Evolutionary conservation across 371 early-diverging fungal genomes (phyloP).

Genomic region (Mortierella sp.): DNA sequence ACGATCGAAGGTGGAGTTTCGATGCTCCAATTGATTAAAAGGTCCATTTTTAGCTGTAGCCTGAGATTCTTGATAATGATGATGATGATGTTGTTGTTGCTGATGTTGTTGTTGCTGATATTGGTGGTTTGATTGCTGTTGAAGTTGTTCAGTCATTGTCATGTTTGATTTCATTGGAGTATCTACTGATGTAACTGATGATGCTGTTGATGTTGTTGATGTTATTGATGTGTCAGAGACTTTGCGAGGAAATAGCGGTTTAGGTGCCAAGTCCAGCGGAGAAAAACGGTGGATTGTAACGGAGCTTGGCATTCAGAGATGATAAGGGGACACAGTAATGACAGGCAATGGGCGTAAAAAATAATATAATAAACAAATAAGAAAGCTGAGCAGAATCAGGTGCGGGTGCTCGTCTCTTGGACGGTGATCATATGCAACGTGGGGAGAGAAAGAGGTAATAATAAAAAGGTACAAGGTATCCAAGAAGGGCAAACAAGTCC

Average conservation of each 20-base stretch:
- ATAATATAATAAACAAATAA: no score
- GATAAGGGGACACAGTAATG: conserved; percentile 6
- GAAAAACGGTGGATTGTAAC: conserved; percentile 5
- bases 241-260: conserved; percentile 10
- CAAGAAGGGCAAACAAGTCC: no score
- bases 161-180: not conserved
- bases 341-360: not conserved
- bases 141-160: conserved; percentile 3
- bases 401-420: no score
- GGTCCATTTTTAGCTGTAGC: conserved; percentile 15
- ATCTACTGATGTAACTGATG: conserved; percentile 2
- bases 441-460: no score
- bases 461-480: no score
- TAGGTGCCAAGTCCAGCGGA: conserved; percentile 24
- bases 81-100: not conserved
- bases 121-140: not conserved
- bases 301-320: conserved; percentile 39
- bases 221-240: not conserved
- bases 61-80: not conserved
- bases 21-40: not conserved
- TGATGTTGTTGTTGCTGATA: not conserved
- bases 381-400: no score
- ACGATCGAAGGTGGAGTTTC: conserved; percentile 4
- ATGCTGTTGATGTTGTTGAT: conserved; percentile 7
- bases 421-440: no score